phyloP scores from a whole-genome alignment of 2,329 filamentous ascomycete species.

The Trichoderma atroviride region DNA sequence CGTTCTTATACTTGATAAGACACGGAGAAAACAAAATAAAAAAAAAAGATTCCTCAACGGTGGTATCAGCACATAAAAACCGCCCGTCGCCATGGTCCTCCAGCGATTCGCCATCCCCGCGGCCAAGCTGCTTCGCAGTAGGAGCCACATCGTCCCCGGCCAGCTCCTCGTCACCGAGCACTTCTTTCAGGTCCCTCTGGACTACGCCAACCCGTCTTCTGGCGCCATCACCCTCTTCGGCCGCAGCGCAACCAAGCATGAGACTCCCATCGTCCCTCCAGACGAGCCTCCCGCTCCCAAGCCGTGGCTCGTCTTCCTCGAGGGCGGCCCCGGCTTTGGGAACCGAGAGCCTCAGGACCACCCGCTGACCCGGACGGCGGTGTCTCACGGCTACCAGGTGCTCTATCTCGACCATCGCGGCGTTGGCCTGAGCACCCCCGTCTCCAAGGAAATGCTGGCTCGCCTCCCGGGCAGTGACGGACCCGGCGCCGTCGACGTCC shows the following conservation, averaged over 20 bases:
- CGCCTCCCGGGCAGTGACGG: conserved; percentile 54
- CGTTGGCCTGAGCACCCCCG: conserved; percentile 80
- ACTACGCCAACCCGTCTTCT: conserved; percentile 66
- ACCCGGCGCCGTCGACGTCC: conserved; percentile 51
- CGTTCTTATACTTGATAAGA: not conserved
- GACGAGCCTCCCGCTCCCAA: conserved; percentile 46
- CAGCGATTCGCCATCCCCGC: conserved; percentile 36
- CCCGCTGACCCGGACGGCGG: conserved; percentile 67
- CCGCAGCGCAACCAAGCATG: conserved; percentile 69
- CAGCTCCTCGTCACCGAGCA: conserved; percentile 77
- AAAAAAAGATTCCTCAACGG: not conserved
- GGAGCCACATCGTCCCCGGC: conserved; percentile 55
- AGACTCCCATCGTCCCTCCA: conserved; percentile 59
- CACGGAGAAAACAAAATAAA: not conserved
- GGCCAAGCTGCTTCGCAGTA: conserved; percentile 47
- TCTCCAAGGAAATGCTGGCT: conserved; percentile 72
- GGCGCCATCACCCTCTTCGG: conserved; percentile 75
- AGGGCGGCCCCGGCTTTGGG: conserved; percentile 83
- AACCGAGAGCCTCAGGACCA: conserved; percentile 75
- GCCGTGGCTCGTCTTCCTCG: conserved; percentile 71
- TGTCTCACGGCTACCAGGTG: conserved; percentile 81
- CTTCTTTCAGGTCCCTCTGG: conserved; percentile 83
- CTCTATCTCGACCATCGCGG: conserved; percentile 90
- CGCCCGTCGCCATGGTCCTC: conserved; percentile 25
- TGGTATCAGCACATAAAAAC: not conserved